Conservation (phyloP, 345 rosid species). For the Brassica carinata region DNA sequence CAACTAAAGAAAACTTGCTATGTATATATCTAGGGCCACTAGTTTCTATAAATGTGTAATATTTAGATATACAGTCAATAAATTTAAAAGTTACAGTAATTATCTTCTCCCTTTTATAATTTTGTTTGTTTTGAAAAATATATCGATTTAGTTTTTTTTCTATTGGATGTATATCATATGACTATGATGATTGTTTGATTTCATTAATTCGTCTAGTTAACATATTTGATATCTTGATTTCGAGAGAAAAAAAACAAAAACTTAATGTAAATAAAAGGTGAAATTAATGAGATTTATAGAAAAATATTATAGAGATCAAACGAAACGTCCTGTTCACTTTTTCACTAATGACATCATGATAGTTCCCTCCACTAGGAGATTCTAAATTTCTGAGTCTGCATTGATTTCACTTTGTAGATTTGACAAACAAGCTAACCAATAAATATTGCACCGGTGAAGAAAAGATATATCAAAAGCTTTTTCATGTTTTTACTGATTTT, state of each 20-base stretch:
- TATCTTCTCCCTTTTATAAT: neutral
- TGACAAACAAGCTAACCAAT: neutral
- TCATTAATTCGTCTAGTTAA: neutral
- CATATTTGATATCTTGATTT: neutral
- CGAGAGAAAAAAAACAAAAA: neutral
- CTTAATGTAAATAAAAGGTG: neutral
- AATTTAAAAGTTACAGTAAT: neutral
- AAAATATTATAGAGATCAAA: neutral
- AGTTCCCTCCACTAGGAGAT: neutral
- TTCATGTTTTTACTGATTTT: neutral
- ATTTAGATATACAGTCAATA: neutral
- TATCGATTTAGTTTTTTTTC: neutral
- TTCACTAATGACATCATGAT: neutral
- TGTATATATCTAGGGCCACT: neutral
- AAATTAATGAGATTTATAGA: neutral
- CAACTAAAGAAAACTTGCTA: neutral
- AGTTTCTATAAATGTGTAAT: neutral
- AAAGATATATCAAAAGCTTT: neutral
- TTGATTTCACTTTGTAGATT: neutral
- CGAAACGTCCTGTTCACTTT: neutral
- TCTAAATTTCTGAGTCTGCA: neutral
- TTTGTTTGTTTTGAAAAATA: slow-evolving; percentile 3
- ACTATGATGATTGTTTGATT: neutral
- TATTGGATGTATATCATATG: no score
- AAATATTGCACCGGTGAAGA: neutral